A percentile compares a stretch with the other conserved stretches of the same genome.
These are phyloP conservation scores for Polyporus tsugae DNA, from an alignment of 1,284 basidiomycete species.

Conservation along the genomic window DNA sequence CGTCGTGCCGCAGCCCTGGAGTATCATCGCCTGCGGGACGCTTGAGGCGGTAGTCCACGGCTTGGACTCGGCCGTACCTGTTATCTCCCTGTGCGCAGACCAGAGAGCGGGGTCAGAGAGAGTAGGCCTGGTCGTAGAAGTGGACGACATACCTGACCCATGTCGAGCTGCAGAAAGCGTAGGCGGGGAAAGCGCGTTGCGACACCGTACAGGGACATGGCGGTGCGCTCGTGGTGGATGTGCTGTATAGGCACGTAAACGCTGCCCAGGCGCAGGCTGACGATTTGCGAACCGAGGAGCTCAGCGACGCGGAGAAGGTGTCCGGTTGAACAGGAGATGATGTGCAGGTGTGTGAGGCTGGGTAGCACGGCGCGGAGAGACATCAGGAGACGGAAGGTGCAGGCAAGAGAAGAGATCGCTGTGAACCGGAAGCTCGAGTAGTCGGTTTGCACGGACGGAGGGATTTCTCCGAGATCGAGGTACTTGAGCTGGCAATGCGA, in stretches of 20 bases:
- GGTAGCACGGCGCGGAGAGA: neutral
- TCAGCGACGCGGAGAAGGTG: neutral
- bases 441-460: neutral
- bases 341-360: conserved; percentile 12
- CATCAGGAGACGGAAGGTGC: neutral
- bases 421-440: neutral
- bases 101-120: neutral
- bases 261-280: conserved; percentile 10
- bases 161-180: conserved; percentile 17
- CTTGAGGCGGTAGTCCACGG: conserved; percentile 7
- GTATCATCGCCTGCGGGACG: neutral
- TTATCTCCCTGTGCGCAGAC: neutral
- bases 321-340: neutral
- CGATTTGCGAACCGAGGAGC: conserved; percentile 6
- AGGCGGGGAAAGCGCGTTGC: conserved; percentile 10
- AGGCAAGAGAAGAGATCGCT: conserved; percentile 8
- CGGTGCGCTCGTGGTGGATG: neutral
- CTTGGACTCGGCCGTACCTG: neutral
- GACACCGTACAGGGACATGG: conserved; percentile 10
- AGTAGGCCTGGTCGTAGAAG: neutral
- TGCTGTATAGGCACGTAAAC: neutral
- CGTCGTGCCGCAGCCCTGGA: neutral
- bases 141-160: conserved; percentile 8
- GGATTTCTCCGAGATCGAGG: conserved; percentile 6
- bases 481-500: neutral